Percentiles rank a stretch among this genome's conserved stretches.
Conservation (phyloP, 257 asterid species). For the Buddleja alternifolia region DNA sequence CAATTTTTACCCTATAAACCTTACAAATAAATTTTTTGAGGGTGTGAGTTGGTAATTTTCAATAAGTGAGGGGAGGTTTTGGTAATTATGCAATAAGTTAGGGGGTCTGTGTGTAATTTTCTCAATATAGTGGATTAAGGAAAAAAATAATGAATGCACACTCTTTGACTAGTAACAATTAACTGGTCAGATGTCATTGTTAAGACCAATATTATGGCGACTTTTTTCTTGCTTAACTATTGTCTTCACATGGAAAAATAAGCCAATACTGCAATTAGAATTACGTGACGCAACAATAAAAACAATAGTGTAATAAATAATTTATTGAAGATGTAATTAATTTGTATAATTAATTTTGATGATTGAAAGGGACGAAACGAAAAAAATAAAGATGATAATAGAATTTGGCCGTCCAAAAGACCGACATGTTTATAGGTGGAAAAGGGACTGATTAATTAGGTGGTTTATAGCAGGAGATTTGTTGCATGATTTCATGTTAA, state of each 20-base stretch:
- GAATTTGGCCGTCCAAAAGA: slow-evolving; percentile 48
- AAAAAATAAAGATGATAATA: slow-evolving; percentile 28
- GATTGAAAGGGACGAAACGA: no score
- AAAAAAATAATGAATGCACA: slow-evolving; percentile 10
- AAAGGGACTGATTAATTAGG: slow-evolving; percentile 35
- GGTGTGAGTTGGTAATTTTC: no score
- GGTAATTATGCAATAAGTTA: no score
- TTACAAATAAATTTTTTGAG: no score
- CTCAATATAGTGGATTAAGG: slow-evolving; percentile 24
- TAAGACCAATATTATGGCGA: slow-evolving; percentile 39
- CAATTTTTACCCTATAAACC: no score
- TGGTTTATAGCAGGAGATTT: slow-evolving; percentile 23
- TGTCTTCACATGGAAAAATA: slow-evolving; percentile 31
- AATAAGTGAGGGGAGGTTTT: no score
- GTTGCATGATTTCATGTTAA: slow-evolving; percentile 40
- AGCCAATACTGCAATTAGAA: background rate
- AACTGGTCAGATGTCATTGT: slow-evolving; percentile 51
- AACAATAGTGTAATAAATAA: background rate
- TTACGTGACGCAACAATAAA: background rate
- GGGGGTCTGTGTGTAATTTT: no score
- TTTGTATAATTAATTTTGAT: slow-evolving; percentile 21
- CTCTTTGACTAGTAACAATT: slow-evolving; percentile 25
- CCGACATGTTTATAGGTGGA: slow-evolving; percentile 34
- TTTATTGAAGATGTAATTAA: background rate
- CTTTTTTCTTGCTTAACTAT: slow-evolving; percentile 15